phyloP scores from a whole-genome alignment of 2,329 filamentous ascomycete species.

The Xylaria sp. region DNA sequence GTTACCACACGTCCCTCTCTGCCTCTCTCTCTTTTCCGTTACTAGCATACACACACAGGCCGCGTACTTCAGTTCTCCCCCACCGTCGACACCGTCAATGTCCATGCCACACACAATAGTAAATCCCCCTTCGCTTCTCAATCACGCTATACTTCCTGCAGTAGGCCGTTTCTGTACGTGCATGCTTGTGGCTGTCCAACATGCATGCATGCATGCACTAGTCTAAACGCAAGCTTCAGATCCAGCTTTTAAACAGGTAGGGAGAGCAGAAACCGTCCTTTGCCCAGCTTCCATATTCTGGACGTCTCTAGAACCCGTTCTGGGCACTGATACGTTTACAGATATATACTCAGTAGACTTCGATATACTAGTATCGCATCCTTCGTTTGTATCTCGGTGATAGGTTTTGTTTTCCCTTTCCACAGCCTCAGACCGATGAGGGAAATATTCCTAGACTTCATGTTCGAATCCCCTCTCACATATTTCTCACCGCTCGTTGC shows the following conservation, averaged over 20 bases:
- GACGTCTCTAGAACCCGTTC: neutral
- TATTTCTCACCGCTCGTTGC: slow-evolving; percentile 43
- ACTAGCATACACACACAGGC: neutral
- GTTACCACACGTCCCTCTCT: slow-evolving; percentile 3
- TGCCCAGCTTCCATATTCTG: neutral
- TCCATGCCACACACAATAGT: neutral
- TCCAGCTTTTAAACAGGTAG: neutral
- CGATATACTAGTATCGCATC: neutral
- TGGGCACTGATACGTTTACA: neutral
- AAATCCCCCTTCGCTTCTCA: neutral
- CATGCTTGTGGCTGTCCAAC: slow-evolving; percentile 26
- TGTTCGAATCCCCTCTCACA: slow-evolving; percentile 1
- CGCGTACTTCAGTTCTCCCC: neutral
- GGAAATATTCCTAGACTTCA: neutral
- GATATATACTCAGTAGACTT: neutral
- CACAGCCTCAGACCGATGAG: neutral
- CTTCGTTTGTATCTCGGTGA: neutral
- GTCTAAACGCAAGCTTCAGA: slow-evolving; percentile 12
- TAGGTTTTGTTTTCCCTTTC: neutral
- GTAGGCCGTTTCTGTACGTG: slow-evolving; percentile 18
- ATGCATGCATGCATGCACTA: slow-evolving; percentile 18
- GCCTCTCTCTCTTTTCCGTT: neutral
- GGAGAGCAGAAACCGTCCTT: slow-evolving; percentile 4
- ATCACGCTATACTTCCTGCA: slow-evolving; percentile 15
- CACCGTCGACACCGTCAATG: too few relatives aligned